Conservation (phyloP, 257 asterid species). For the Nicotiana tomentosiformis region DNA sequence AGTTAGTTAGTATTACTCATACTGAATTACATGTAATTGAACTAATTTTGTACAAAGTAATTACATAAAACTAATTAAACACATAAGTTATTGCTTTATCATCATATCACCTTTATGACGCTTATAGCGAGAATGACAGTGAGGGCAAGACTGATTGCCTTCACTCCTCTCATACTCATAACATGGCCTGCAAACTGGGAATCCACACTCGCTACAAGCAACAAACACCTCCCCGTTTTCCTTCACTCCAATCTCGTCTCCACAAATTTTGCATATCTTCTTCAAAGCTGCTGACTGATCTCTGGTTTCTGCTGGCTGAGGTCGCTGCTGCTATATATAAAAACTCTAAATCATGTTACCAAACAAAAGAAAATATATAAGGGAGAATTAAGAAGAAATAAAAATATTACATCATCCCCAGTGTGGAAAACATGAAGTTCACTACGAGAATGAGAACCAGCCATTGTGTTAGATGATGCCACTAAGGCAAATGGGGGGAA, state of each 20-base stretch:
- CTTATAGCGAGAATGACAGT: conserved; percentile 62
- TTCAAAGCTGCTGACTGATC: neutral
- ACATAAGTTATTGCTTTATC: too few species aligned
- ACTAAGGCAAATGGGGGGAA: neutral
- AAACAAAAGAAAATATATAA: neutral
- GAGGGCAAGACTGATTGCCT: conserved; percentile 70
- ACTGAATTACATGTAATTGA: neutral
- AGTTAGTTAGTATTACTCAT: too few species aligned
- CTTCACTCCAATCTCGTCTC: conserved; percentile 52
- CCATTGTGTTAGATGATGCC: conserved; percentile 30
- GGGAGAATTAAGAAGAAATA: neutral
- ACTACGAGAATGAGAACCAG: conserved; percentile 49
- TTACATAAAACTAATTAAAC: neutral
- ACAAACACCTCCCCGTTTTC: conserved; percentile 46
- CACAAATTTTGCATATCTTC: conserved; percentile 54
- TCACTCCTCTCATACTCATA: conserved; percentile 71
- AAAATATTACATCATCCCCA: conserved; percentile 32
- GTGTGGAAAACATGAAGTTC: conserved; percentile 34
- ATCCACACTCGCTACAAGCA: conserved; percentile 62
- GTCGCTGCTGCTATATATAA: conserved; percentile 11
- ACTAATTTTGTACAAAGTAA: neutral
- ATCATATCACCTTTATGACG: conserved; percentile 44
- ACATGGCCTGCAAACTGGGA: conserved; percentile 73
- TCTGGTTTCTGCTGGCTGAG: conserved; percentile 14
- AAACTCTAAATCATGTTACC: neutral